These are phyloP conservation scores for Plasmodium vivax DNA, from an alignment of 169 alveolate species.

Conservation along the genomic window DNA sequence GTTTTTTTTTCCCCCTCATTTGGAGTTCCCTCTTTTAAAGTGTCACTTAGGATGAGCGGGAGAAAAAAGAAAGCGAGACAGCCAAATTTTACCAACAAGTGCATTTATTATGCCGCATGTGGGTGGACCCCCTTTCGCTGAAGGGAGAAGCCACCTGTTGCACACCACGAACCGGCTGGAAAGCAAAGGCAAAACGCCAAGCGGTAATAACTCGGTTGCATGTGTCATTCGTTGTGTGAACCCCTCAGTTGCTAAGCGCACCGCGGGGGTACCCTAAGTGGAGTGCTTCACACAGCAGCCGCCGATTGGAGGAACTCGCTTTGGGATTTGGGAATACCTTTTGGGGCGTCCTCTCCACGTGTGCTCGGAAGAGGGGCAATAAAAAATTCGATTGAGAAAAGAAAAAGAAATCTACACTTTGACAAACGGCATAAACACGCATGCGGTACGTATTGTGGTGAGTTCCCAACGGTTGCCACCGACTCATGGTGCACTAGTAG, in stretches of 20 bases:
- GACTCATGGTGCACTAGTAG: not conserved
- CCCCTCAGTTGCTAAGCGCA: not conserved
- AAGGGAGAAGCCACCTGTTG: not conserved
- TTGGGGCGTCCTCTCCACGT: not conserved
- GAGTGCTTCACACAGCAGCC: not conserved
- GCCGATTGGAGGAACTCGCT: not conserved
- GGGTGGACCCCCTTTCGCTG: not conserved
- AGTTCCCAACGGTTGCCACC: not conserved
- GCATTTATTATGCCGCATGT: not conserved
- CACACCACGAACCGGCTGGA: not conserved
- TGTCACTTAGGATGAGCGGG: too few relatives aligned
- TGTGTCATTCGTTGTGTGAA: not conserved
- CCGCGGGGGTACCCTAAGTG: not conserved
- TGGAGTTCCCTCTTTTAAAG: too few relatives aligned
- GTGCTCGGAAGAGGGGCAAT: not conserved
- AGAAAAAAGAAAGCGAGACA: not conserved
- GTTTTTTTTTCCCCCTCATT: not conserved
- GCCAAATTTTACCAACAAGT: not conserved
- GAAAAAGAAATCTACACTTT: not conserved
- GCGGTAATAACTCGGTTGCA: not conserved
- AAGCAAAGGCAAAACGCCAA: not conserved
- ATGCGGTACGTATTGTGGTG: not conserved
- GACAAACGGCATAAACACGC: not conserved
- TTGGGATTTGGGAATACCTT: not conserved
- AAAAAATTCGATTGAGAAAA: not conserved